A percentile compares a stretch with the other conserved stretches of the same genome.
These are phyloP conservation scores for Yamadazyma sp. DNA, from an alignment of 1,139 yeast genomes.

Conservation along the genomic window DNA sequence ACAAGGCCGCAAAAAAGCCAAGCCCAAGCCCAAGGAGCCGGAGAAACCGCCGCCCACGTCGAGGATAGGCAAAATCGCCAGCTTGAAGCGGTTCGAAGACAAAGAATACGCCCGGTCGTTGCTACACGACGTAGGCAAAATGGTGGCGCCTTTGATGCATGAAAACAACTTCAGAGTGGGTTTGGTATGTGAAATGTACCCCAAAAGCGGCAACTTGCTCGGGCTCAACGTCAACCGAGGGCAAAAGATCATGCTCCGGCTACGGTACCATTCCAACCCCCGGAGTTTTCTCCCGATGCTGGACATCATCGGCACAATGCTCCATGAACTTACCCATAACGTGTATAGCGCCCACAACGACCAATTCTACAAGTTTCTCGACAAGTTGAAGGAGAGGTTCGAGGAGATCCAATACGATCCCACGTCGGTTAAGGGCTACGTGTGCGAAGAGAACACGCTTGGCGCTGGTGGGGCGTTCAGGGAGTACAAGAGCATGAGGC, in stretches of 20 bases:
- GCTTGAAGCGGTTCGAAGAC: conserved; percentile 53
- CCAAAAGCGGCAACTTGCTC: conserved; percentile 62
- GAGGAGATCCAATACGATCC: conserved; percentile 48
- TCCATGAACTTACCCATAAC: conserved; percentile 89
- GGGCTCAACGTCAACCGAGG: conserved; percentile 93
- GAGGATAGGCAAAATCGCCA: conserved; percentile 52
- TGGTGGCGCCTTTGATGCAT: conserved; percentile 75
- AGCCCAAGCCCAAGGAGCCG: conserved; percentile 9
- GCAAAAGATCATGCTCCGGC: conserved; percentile 66
- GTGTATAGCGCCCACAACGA: conserved; percentile 77
- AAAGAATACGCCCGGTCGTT: conserved; percentile 58
- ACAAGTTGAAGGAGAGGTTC: conserved; percentile 58
- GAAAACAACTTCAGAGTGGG: conserved; percentile 66
- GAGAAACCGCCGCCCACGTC: conserved; percentile 44
- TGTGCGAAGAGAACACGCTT: conserved; percentile 54
- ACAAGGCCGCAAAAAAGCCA: conserved; percentile 9
- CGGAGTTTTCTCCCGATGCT: conserved; percentile 63
- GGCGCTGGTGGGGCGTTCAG: conserved; percentile 34
- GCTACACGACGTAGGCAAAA: conserved; percentile 59
- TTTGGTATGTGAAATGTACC: conserved; percentile 78
- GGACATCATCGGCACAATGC: conserved; percentile 74
- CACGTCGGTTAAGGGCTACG: conserved; percentile 23
- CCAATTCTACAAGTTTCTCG: conserved; percentile 64
- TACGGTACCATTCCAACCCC: conserved; percentile 61
- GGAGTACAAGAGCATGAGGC: conserved; percentile 29